These are phyloP conservation scores for Tulasnella sp. DNA, from an alignment of 768 basidiomycete genomes.

Conservation along the genomic window DNA sequence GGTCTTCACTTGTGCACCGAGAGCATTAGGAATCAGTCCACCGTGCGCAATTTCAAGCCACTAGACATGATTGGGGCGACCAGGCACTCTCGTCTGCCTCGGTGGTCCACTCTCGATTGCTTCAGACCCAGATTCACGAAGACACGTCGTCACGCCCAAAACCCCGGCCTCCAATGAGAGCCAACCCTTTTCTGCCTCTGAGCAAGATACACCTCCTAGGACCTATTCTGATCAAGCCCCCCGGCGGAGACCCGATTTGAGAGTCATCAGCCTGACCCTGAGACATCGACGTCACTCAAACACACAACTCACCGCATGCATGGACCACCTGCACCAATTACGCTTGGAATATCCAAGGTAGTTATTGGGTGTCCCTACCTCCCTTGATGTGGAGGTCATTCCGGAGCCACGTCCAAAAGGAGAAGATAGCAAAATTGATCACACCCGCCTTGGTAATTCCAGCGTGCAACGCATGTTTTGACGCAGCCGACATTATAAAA, in stretches of 20 bases:
- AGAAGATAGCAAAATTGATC: not conserved
- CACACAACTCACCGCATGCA: not conserved
- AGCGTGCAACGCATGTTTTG: no score
- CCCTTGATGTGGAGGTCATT: not conserved
- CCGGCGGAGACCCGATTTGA: not conserved
- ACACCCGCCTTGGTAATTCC: not conserved
- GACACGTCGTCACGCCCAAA: not conserved
- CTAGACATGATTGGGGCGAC: not conserved
- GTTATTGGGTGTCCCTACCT: not conserved
- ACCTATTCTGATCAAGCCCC: not conserved
- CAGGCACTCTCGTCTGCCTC: no score
- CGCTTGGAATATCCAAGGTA: not conserved
- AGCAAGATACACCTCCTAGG: not conserved
- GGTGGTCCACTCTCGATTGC: no score
- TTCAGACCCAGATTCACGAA: no score
- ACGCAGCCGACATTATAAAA: not conserved
- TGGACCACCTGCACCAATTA: not conserved
- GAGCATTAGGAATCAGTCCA: no score
- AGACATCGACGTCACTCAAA: conserved; percentile 16
- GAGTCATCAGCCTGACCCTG: conserved; percentile 5
- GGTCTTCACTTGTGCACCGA: no score
- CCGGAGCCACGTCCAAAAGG: not conserved
- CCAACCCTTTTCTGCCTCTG: not conserved
- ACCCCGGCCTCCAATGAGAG: not conserved
- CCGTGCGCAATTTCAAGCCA: no score